Evolutionary conservation across 139 green algal genomes (phyloP).

Genomic region (Picochlorum sp.): DNA sequence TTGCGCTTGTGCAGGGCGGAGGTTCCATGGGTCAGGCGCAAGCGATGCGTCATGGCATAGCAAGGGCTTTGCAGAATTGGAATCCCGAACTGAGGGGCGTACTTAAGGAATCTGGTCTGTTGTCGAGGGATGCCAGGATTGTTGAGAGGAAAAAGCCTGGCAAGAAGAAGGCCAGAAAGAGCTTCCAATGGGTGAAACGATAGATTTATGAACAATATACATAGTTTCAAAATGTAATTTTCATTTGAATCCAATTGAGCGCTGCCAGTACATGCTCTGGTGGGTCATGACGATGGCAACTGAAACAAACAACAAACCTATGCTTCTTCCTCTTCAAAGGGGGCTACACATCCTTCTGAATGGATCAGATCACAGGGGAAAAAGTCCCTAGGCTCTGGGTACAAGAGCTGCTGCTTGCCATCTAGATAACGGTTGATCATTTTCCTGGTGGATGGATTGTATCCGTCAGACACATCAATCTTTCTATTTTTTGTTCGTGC

Average conservation of each 20-base stretch:
- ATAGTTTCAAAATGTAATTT: not conserved
- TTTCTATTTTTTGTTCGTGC: conserved; percentile 63
- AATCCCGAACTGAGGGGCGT: conserved; percentile 45
- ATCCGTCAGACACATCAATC: conserved; percentile 65
- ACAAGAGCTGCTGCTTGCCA: conserved; percentile 85
- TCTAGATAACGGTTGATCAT: conserved; percentile 91
- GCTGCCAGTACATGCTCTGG: not conserved
- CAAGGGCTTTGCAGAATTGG: conserved; percentile 63
- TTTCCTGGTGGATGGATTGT: conserved; percentile 83
- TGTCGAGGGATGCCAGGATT: conserved; percentile 71
- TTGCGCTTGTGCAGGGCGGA: conserved; percentile 43
- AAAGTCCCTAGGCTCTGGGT: conserved; percentile 80
- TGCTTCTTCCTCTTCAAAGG: not conserved
- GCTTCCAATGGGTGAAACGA: conserved; percentile 37
- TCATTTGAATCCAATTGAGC: not conserved
- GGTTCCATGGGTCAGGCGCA: conserved; percentile 58
- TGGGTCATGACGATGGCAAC: too few relatives aligned
- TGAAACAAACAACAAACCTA: not conserved
- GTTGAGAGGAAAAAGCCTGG: conserved; percentile 97
- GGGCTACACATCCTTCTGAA: conserved; percentile 14
- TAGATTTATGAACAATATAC: conserved; percentile 2
- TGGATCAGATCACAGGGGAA: conserved; percentile 80
- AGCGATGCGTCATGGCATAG: conserved; percentile 75
- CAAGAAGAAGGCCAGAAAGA: conserved; percentile 33
- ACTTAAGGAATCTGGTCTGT: conserved; percentile 47